Evolutionary conservation across 768 basidiomycete genomes (phyloP).

Genomic region (Postia placenta): DNA sequence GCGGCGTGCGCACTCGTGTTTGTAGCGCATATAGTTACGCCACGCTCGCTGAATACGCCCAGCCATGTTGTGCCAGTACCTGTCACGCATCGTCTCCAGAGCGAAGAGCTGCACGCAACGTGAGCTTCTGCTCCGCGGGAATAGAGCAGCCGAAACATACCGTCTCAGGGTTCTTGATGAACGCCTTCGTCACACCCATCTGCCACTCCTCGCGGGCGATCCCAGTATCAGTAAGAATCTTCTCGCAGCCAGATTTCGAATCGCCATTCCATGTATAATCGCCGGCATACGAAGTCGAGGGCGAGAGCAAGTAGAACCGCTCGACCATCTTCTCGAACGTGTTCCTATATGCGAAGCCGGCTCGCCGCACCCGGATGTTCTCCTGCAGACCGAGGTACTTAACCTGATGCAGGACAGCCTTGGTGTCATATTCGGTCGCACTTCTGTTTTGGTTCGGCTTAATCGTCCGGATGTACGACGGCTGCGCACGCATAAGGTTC

Average conservation of each 20-base stretch:
- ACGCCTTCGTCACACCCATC: constrained; percentile 97
- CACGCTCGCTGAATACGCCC: constrained; percentile 92
- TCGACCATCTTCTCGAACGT: constrained; percentile 99
- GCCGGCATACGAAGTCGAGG: constrained; percentile 94
- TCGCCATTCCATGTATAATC: constrained; percentile 98
- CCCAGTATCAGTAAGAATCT: constrained; percentile 91
- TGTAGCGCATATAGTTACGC: constrained; percentile 93
- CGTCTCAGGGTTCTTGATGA: constrained; percentile 99
- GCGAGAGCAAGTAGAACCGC: constrained; percentile 92
- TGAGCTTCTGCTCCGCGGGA: no score
- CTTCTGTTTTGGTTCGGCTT: constrained; percentile 98
- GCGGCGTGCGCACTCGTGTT: constrained; percentile 88
- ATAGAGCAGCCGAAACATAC: constrained; percentile 52
- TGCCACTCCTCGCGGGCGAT: constrained; percentile 98
- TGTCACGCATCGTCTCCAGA: constrained; percentile 96
- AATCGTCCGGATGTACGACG: constrained; percentile 98
- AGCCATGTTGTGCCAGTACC: constrained; percentile 99
- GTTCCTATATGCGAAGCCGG: constrained; percentile 97
- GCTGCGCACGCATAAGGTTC: constrained; percentile 95
- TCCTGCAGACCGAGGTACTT: constrained; percentile 98
- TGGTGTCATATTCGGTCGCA: constrained; percentile 84
- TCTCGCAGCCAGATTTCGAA: constrained; percentile 83
- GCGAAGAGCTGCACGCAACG: constrained; percentile 74
- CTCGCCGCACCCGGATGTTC: constrained; percentile 94
- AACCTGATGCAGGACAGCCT: constrained; percentile 96